phyloP scores from a whole-genome alignment of 2,329 filamentous ascomycete genomes.

The Beauveria sp. region DNA sequence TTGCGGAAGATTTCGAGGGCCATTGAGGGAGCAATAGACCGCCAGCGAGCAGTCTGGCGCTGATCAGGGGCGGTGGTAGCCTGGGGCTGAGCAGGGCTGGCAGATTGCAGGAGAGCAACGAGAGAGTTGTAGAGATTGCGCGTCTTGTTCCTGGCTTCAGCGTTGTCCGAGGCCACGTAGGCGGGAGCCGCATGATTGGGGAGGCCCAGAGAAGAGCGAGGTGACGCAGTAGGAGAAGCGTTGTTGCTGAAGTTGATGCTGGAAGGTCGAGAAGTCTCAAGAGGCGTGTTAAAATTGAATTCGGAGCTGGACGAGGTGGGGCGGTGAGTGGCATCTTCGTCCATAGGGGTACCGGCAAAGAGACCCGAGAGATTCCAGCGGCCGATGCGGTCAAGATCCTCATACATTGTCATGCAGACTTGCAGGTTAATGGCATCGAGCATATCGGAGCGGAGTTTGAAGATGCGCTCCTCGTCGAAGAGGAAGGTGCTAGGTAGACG shows the following conservation, averaged over 20 bases:
- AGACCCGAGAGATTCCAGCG: slow-evolving; percentile 23
- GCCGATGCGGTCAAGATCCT: slow-evolving; percentile 41
- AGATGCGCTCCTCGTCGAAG: slow-evolving; percentile 57
- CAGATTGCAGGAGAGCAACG: slow-evolving; percentile 47
- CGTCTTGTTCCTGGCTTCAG: slow-evolving; percentile 36
- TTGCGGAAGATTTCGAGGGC: slow-evolving; percentile 53
- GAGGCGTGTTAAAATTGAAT: slow-evolving; percentile 40
- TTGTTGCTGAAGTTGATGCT: slow-evolving; percentile 44
- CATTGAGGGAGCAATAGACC: slow-evolving; percentile 43
- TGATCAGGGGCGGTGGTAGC: slow-evolving; percentile 23
- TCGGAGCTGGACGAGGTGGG: slow-evolving; percentile 23
- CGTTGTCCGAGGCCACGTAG: slow-evolving; percentile 29
- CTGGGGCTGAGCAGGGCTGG: slow-evolving; percentile 16
- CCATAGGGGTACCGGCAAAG: slow-evolving; percentile 19
- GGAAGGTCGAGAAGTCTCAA: slow-evolving; percentile 39
- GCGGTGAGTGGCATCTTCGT: slow-evolving; percentile 22
- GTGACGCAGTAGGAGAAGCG: slow-evolving; percentile 43
- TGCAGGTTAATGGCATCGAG: slow-evolving; percentile 56
- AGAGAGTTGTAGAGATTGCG: slow-evolving; percentile 45
- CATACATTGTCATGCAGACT: slow-evolving; percentile 54
- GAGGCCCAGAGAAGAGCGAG: slow-evolving; percentile 38
- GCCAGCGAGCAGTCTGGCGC: slow-evolving; percentile 41
- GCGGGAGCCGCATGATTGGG: slow-evolving; percentile 16
- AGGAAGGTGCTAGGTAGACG: slow-evolving; percentile 52
- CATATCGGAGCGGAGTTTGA: slow-evolving; percentile 54